Evolutionary conservation across 2,329 filamentous ascomycete genomes (phyloP).

Genomic region (Pseudocercospora fuligena): DNA sequence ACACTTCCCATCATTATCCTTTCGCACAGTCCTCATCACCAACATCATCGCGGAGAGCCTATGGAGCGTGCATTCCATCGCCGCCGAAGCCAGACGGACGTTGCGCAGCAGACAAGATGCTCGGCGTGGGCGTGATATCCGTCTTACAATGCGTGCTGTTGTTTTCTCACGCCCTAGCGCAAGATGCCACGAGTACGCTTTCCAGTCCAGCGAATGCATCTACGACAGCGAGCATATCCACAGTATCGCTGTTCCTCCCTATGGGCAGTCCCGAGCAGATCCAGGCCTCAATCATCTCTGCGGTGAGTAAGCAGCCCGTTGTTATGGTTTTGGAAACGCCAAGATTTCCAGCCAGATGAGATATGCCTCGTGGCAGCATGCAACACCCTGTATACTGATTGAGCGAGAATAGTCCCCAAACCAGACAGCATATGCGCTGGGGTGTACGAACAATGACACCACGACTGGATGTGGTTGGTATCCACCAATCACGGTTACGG

Average conservation of each 20-base stretch:
- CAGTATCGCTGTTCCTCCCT: constrained; percentile 27
- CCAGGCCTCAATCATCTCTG: constrained; percentile 29
- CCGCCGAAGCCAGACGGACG: neutral
- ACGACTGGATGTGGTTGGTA: constrained; percentile 31
- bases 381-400: neutral
- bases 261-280: constrained; percentile 29
- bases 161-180: constrained; percentile 14
- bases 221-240: constrained; percentile 9
- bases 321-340: neutral
- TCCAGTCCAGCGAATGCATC: constrained; percentile 9
- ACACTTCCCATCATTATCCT: neutral
- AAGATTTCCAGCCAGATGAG: neutral
- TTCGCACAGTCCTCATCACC: neutral
- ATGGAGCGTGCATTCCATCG: neutral
- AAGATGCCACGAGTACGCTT: constrained; percentile 17
- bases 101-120: neutral
- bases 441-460: constrained; percentile 27
- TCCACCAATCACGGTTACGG: constrained; percentile 37
- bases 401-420: constrained; percentile 25
- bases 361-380: neutral
- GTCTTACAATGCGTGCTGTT: constrained; percentile 8
- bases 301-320: constrained; percentile 19
- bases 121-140: neutral
- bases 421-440: constrained; percentile 35
- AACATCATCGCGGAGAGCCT: neutral